Conservation (phyloP, 1,284 basidiomycete genomes). For the Cryptococcus floricola region DNA sequence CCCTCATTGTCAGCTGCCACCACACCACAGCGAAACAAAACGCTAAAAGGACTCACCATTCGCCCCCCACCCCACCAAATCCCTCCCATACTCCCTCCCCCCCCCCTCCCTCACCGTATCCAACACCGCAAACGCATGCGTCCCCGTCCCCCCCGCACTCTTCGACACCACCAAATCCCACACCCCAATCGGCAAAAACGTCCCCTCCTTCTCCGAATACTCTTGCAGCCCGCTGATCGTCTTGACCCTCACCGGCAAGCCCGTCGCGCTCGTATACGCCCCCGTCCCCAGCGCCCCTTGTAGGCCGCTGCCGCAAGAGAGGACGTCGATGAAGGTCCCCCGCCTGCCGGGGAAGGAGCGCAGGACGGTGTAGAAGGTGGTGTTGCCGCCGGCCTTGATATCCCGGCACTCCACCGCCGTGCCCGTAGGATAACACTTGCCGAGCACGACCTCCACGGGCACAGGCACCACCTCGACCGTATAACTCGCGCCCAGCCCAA, state of each 20-base stretch:
- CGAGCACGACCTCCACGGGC: constrained; percentile 78
- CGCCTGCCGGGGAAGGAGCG: constrained; percentile 41
- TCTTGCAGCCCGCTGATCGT: constrained; percentile 77
- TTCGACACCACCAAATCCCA: constrained; percentile 60
- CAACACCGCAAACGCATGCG: constrained; percentile 73
- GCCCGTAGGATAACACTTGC: constrained; percentile 54
- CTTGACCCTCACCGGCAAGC: constrained; percentile 69
- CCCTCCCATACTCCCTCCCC: constrained; percentile 48
- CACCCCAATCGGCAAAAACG: constrained; percentile 66
- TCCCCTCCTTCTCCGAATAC: constrained; percentile 64
- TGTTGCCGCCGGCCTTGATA: constrained; percentile 59
- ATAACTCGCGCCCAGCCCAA: constrained; percentile 70
- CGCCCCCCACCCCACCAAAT: constrained; percentile 55
- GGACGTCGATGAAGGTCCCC: constrained; percentile 60
- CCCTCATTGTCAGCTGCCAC: background rate
- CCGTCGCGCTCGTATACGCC: constrained; percentile 70
- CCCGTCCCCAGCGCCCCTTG: constrained; percentile 80
- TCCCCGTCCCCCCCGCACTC: constrained; percentile 39
- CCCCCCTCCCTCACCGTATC: constrained; percentile 54
- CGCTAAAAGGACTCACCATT: constrained; percentile 33
- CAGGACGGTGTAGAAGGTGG: constrained; percentile 71
- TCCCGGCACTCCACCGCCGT: constrained; percentile 61
- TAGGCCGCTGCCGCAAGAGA: constrained; percentile 76
- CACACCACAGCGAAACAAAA: background rate
- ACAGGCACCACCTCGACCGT: constrained; percentile 69